phyloP scores from a whole-genome alignment of 106 monocot genomes.

The Dendrobium huoshanense region DNA sequence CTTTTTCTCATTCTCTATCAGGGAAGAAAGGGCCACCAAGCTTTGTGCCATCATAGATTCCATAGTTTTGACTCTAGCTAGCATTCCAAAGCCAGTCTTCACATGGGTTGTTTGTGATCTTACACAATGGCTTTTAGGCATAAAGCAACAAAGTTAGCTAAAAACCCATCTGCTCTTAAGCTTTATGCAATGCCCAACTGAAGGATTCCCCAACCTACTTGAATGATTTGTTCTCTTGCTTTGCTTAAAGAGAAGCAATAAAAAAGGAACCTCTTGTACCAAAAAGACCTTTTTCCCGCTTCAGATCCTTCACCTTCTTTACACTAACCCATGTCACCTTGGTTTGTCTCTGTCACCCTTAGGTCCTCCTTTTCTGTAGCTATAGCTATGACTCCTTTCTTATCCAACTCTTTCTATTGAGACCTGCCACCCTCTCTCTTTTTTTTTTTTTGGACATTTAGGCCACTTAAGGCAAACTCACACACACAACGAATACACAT shows the following conservation, averaged over 20 bases:
- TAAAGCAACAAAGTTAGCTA: constrained; percentile 1
- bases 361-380: not conserved
- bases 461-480: no score
- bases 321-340: constrained; percentile 1
- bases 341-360: constrained; percentile 1
- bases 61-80: not conserved
- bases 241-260: not conserved
- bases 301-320: not conserved
- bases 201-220: constrained; percentile 1
- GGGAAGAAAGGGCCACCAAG: no score
- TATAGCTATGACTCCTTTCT: not conserved
- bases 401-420: not conserved
- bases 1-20: no score
- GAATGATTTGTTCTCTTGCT: not conserved
- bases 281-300: not conserved
- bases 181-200: constrained; percentile 1
- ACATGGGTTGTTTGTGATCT: not conserved
- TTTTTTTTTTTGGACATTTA: no score
- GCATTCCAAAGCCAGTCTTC: constrained; percentile 2
- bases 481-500: no score
- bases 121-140: not conserved
- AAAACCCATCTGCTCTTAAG: not conserved
- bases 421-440: no score
- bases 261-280: not conserved
- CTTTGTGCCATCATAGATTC: not conserved